Conservation (phyloP, 176 grass and related monocot species). For the Oropetium thomaeum region DNA sequence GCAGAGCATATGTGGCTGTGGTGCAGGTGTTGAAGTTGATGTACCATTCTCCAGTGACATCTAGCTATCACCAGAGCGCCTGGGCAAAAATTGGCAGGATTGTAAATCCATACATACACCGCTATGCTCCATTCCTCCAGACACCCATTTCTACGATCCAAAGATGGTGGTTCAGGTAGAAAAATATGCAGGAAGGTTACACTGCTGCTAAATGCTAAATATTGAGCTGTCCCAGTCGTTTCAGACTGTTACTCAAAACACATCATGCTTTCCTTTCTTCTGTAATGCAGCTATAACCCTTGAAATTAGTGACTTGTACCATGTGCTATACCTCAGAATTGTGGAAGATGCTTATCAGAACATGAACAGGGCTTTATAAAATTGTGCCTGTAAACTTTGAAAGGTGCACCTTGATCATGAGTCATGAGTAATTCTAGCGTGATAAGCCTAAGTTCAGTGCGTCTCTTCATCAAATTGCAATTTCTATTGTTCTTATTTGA, state of each 20-base stretch:
- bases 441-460: neutral
- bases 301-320: neutral
- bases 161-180: conserved; percentile 92
- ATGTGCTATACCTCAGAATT: neutral
- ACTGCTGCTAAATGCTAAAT: conserved; percentile 9
- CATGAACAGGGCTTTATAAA: neutral
- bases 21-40: conserved; percentile 79
- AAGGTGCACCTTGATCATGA: neutral
- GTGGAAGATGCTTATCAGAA: neutral
- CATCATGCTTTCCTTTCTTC: neutral
- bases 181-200: neutral
- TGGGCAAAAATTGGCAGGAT: conserved; percentile 70
- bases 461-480: neutral
- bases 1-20: neutral
- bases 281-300: neutral
- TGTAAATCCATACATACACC: conserved; percentile 65
- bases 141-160: conserved; percentile 60
- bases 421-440: neutral
- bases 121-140: conserved; percentile 63
- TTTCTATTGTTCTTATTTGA: too few species aligned
- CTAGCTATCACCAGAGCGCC: conserved; percentile 62
- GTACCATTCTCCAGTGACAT: conserved; percentile 68
- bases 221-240: neutral
- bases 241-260: neutral
- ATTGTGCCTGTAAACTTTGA: neutral